A percentile compares a stretch with the other conserved stretches of the same genome.
Evolutionary conservation across 345 rosid genomes (phyloP).

Genomic region (Erodium maritimum): DNA sequence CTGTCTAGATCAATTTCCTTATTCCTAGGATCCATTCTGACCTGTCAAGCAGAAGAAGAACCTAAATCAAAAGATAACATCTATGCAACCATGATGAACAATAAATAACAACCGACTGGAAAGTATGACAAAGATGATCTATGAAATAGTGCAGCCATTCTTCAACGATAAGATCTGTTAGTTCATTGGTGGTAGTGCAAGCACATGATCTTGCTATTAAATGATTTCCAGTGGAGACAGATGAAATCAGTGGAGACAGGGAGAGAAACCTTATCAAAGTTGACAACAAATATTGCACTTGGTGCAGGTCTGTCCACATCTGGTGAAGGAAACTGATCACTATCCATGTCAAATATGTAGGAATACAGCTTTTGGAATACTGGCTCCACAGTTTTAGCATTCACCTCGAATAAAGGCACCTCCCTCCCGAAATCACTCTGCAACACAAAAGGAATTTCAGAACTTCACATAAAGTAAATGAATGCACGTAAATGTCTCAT

Average conservation of each 20-base stretch:
- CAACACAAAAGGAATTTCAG: constrained; percentile 3
- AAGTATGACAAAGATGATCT: background rate
- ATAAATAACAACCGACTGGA: background rate
- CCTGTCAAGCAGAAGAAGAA: constrained; percentile 32
- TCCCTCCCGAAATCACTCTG: constrained; percentile 89
- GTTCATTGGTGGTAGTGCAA: background rate
- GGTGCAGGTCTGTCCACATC: constrained; percentile 73
- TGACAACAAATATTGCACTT: constrained; percentile 71
- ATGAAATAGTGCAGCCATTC: background rate
- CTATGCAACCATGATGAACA: constrained; percentile 4
- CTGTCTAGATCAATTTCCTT: constrained; percentile 61
- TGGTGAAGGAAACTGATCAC: constrained; percentile 30
- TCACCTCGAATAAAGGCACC: constrained; percentile 87
- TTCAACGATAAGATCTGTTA: background rate
- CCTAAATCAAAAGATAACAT: constrained; percentile 1
- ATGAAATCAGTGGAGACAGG: constrained; percentile 8
- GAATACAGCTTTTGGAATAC: constrained; percentile 65
- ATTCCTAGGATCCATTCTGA: constrained; percentile 90
- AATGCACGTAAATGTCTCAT: background rate
- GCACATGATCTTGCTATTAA: background rate
- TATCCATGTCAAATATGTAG: constrained; percentile 65
- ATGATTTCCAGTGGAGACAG: background rate
- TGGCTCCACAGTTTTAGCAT: constrained; percentile 70
- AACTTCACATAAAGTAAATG: background rate
- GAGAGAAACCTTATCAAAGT: constrained; percentile 80